Evolutionary conservation across 2,329 filamentous ascomycete species (phyloP), one percentile per base, ranked within the genome.

Genomic region (Xylariaceae sp.): DNA sequence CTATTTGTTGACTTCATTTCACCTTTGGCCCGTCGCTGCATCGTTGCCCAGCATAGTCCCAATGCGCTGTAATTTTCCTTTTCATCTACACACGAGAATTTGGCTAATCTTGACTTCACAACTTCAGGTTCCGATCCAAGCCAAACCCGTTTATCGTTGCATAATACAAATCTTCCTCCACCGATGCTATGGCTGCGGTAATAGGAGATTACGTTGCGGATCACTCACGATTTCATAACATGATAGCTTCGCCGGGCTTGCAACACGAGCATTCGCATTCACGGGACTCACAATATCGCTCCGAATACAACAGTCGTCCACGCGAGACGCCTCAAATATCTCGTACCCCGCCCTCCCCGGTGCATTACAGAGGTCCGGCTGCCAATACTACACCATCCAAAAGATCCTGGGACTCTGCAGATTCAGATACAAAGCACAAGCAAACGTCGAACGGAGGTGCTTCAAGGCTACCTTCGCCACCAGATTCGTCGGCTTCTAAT

Each of bases 181-280:
- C 38, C 39, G 43, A 32, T 50, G 73, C 64, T 68, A 83, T 83
- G 79, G 79, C 78, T 60, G 72, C 78, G 66, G 64, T 82, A 65
- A 75, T 82, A 55, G 76, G 77, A 64, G 87, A 91, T 72, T 82
- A 82, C 70, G 80, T 82, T 67, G 78, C 86, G 65, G 82, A 88
- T 68, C 74, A 82, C 55, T 74, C 79, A 56, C 78, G 81, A 67
- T 83, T 85, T 67, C 79, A 81, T 71, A 80, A 74, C 69, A 85
- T 82, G 74, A 85, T 88, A 71, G 66, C 69, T 44, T 64, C 67
- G 42, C 64, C 72, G 34, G 66, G 67, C 38, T 54, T 71, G 49
- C 64, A 63, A 49, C 69, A 68, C 49, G 69, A 68, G 49, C 71
- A 72, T 50, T 69, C 68, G 49, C 68, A 68, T 44, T 58, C 69